Evolutionary conservation across 1,284 basidiomycete genomes (phyloP), one percentile per base, ranked within the genome.

Genomic region (Tilletia setariae): DNA sequence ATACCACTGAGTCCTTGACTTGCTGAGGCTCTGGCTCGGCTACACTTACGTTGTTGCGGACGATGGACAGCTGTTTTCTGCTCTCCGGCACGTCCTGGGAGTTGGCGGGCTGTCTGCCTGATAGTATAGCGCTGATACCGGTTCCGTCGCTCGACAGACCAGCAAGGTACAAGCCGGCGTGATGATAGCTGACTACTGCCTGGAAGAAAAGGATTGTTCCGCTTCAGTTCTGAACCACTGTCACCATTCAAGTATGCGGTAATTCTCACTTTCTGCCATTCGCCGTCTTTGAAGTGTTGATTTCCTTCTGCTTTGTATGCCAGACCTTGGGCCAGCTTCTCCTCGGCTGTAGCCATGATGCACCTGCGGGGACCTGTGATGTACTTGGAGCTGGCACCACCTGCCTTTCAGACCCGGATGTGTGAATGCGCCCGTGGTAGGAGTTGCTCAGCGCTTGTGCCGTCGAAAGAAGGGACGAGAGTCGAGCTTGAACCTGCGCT

Each of bases 251-350:
- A 44, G 43, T 44, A 44, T 11, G 43, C 43, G 19, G 43, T 9
- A 19, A 19, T 44, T 19, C 2, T 23, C 21, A 61, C 56, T 30
- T 61, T 40, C 13, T 32, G 28, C 56, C 56, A 61, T 21, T 61
- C 56, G 25, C 56, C 56, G 2, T 32, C 56, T 32, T 32, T 40
- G 32, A 35, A 61, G 28, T 61, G 56, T 19, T 40, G 56, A n/a
- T 61, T 61, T 15, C 56, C 56, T 21, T 61, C 56, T 9, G 32
- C 56, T 30, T 61, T 61, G 56, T 32, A 61, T n/a, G 56, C 56
- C 7, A 61, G 19, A 21, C 56, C 56, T 4, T 61, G 56, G 16
- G 30, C 30, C 15, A 61, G 19, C 28, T 61, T 32, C 30, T 61
- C 25, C 56, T 61, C 56, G 8, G 28, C 21, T 9, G 56, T 61